Evolutionary conservation across 2,329 filamentous ascomycete genomes (phyloP), one percentile per base, ranked within the genome.

Genomic region (Calonectria pseudoturangicola): DNA sequence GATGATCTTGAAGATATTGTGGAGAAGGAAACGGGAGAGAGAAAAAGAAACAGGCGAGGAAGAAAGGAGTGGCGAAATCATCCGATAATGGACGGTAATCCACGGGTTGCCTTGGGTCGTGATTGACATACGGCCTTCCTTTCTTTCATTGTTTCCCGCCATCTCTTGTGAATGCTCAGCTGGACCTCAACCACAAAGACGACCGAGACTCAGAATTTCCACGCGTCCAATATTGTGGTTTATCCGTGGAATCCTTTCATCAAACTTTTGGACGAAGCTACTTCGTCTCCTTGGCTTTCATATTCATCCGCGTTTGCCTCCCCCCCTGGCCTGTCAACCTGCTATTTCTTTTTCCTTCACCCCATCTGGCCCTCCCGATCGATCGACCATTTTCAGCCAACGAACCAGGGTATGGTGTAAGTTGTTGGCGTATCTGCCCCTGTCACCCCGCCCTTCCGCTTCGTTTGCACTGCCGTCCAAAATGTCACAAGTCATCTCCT

Each of bases 401-500:
- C 50, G 16, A 58, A 54, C 63, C 66, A 58, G 63, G 48, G 50
- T 48, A 67, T 56, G 70, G 67, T 76, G 58, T 69, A 66, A 72
- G 58, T 56, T 33, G 28, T 60, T 56, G 43, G 47, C 54, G 62
- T 60, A 28, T 68, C 28, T 66, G 68, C 65, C 70, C 72, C 67
- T 67, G 60, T 54, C 47, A 45, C 36, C 43, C 56, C 41, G 43
- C 51, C 48, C 60, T 76, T 70, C 70, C 68, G 71, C 43, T 66
- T 75, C 66, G 75, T 76, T 78, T 78, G 73, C 64, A 16, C 75
- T 45, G 47, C 60, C 60, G 60, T 75, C 50, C 73, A 79, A 79
- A 75, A 80, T 80, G 79, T 74, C 79, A 80, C 78, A 79, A 68
- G 77, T 80, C 74, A 77, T 79, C 73, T 80, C 78, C 73, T 70